Evolutionary conservation across 2,329 filamentous ascomycete genomes (phyloP), one percentile per base, ranked within the genome.

Genomic region (Penicillium sp.): DNA sequence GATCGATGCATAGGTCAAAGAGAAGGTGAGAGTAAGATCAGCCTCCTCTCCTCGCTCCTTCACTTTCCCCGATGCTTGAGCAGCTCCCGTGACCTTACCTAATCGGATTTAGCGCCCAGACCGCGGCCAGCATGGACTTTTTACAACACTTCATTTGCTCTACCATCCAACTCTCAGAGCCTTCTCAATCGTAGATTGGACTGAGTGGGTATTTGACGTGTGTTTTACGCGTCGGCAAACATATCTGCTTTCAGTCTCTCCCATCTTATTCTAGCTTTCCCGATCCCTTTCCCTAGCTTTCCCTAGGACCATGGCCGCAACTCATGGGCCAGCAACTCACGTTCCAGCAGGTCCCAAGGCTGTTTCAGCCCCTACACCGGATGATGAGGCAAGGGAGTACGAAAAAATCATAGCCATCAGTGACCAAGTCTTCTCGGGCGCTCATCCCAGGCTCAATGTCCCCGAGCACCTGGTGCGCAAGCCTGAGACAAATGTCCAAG

Each of bases 341-440:
- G 63, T 69, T 54, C 58, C 67, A 57, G 56, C 71, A 59, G 63
- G 67, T 60, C 65, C 65, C 57, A 60, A 66, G 53, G 57, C 66
- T 59, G 50, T 61, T 40, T 50, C 60, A 37, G 63, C 65, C 31
- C 58, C 66, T 51, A 64, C 69, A 53, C 57, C 84, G 62, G 70
- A 79, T 55, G 77, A 81, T 66, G 84, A 87, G 68, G 75, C 87
- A 47, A 74, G 79, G 65, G 85, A 92, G 74, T 94, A 91, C 78
- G 83, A 88, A 69, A 90, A 87, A 76, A 89, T 97, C 67, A 72
- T 96, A 68, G 84, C 81, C 64, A 86, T 97, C 73, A 87, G 86
- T 74, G 89, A 96, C 78, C 81, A 86, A 64, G 83, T 97, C 65
- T 80, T 94, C 69, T 84, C 89, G 72, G 91, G 92, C 68, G 85